These are phyloP conservation scores for Hydrangea macrophylla DNA, from an alignment of 148 eudicot species.

Conservation along the genomic window DNA sequence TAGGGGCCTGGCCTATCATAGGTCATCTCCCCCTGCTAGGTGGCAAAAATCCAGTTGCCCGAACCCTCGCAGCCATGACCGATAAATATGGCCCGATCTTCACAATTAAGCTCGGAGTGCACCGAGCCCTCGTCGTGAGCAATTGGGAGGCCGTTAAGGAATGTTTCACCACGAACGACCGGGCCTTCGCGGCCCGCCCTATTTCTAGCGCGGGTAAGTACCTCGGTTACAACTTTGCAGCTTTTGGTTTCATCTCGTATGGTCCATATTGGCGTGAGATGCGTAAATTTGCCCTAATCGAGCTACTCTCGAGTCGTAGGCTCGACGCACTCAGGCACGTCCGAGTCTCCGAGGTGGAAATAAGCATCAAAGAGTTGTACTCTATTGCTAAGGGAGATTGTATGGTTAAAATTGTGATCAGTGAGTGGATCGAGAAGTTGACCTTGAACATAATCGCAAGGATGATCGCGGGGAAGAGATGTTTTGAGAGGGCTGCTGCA, in stretches of 20 bases:
- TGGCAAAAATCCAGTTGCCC: not conserved
- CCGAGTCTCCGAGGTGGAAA: not conserved
- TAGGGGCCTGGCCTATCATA: not conserved
- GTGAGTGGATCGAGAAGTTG: constrained; percentile 2
- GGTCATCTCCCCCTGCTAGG: constrained; percentile 1
- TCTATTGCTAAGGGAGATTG: not conserved
- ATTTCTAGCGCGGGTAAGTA: not conserved
- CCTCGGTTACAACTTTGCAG: not conserved
- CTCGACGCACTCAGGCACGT: constrained; percentile 2
- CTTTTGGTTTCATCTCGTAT: not conserved
- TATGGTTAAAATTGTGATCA: not conserved
- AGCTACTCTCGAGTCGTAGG: not conserved
- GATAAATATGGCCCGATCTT: constrained; percentile 3
- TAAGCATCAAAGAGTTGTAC: not conserved
- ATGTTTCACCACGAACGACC: constrained; percentile 10
- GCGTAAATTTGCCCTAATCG: not conserved
- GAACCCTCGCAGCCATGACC: not conserved
- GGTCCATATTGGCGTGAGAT: constrained; percentile 6
- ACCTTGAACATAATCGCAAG: not conserved
- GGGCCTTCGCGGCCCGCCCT: not conserved
- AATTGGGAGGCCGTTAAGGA: constrained; percentile 8
- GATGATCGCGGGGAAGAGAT: not conserved
- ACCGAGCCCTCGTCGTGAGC: not conserved
- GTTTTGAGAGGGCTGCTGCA: too few relatives aligned
- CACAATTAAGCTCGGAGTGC: not conserved